Evolutionary conservation across 2,329 filamentous ascomycete species (phyloP).

Genomic region (Colletotrichum eremochloae): DNA sequence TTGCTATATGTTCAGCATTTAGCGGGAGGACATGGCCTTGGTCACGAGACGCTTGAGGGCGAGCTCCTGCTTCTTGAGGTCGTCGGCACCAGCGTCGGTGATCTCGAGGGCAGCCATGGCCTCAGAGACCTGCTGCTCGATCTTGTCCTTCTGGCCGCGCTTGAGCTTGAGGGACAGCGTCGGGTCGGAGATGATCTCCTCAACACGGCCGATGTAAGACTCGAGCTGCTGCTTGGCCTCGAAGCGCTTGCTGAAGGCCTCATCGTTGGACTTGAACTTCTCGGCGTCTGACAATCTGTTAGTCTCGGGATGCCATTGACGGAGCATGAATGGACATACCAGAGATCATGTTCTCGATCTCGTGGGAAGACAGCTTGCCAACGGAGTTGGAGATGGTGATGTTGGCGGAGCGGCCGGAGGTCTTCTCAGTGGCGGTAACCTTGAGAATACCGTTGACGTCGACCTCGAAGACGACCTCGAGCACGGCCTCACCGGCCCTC

Average conservation of each 20-base stretch:
- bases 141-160: slow-evolving; percentile 99
- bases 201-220: slow-evolving; percentile 97
- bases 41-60: slow-evolving; percentile 97
- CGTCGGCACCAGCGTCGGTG: slow-evolving; percentile 90
- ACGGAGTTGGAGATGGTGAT: slow-evolving; percentile 99
- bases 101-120: slow-evolving; percentile 98
- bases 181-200: slow-evolving; percentile 98
- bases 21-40: slow-evolving; percentile 96
- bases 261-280: slow-evolving; percentile 98
- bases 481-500: slow-evolving; percentile 94
- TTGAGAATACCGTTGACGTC: slow-evolving; percentile 99
- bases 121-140: slow-evolving; percentile 95
- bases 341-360: slow-evolving; percentile 98
- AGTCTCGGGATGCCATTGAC: slow-evolving; percentile 44
- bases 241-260: slow-evolving; percentile 99
- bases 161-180: slow-evolving; percentile 97
- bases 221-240: slow-evolving; percentile 99
- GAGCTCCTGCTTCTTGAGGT: slow-evolving; percentile 99
- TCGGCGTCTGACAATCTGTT: slow-evolving; percentile 76
- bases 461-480: slow-evolving; percentile 99
- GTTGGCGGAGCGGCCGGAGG: slow-evolving; percentile 96
- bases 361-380: slow-evolving; percentile 92
- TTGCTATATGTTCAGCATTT: slow-evolving; percentile 55
- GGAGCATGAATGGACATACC: slow-evolving; percentile 61
- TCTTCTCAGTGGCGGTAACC: slow-evolving; percentile 99